phyloP scores from a whole-genome alignment of 2,329 filamentous ascomycete species.

The Phyllosticta citribraziliensis region DNA sequence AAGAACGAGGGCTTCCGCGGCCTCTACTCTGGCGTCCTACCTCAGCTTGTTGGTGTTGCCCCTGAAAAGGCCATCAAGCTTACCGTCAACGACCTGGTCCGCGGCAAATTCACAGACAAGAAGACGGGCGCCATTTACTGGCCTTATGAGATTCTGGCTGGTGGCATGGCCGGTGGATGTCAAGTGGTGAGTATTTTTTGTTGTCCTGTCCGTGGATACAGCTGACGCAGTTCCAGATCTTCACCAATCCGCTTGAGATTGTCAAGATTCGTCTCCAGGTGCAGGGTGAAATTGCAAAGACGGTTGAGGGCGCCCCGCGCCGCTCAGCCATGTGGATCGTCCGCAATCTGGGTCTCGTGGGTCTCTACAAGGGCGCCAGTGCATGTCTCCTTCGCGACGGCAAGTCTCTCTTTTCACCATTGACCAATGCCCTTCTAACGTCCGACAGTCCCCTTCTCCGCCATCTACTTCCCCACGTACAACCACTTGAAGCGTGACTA shows the following conservation, averaged over 20 bases:
- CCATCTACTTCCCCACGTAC: constrained; percentile 98
- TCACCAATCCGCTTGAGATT: constrained; percentile 96
- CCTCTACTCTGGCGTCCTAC: constrained; percentile 87
- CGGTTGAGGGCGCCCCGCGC: constrained; percentile 67
- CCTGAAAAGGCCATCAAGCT: constrained; percentile 99
- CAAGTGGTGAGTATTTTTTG: constrained; percentile 67
- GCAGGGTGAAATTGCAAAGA: constrained; percentile 91
- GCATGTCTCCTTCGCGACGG: constrained; percentile 84
- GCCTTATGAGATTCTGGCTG: constrained; percentile 69
- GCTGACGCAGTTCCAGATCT: constrained; percentile 49
- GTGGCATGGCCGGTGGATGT: constrained; percentile 81
- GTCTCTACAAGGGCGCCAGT: constrained; percentile 91
- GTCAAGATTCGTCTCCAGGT: constrained; percentile 98
- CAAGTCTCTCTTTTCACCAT: constrained; percentile 11
- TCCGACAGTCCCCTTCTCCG: constrained; percentile 72
- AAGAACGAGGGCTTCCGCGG: constrained; percentile 84
- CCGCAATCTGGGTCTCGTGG: constrained; percentile 83
- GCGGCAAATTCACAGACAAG: constrained; percentile 62
- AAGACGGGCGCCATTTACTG: constrained; percentile 63
- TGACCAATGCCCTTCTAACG: background rate
- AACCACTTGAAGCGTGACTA: constrained; percentile 86
- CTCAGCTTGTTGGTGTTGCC: constrained; percentile 94
- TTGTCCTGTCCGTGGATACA: background rate
- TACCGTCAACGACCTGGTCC: constrained; percentile 91
- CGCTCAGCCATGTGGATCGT: constrained; percentile 98